phyloP scores from a whole-genome alignment of 2,329 filamentous ascomycete species.

The Calonectria montana region DNA sequence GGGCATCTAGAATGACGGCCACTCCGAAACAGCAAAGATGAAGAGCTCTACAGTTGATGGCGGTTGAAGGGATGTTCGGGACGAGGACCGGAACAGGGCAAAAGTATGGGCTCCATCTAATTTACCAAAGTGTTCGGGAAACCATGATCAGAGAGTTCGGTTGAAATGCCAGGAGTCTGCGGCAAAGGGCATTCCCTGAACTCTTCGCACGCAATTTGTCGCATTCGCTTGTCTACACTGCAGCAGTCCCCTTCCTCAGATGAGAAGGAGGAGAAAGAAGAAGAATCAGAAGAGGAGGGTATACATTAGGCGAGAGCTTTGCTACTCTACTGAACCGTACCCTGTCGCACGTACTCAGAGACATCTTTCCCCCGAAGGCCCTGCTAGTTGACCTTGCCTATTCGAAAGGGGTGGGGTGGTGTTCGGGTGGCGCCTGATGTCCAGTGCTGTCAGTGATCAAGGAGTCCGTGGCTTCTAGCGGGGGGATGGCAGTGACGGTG shows the following conservation, averaged over 20 bases:
- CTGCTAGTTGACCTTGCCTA: background rate
- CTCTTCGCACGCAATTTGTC: background rate
- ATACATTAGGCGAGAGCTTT: background rate
- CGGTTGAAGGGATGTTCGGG: background rate
- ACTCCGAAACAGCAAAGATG: constrained; percentile 1
- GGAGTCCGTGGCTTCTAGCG: background rate
- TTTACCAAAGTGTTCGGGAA: constrained; percentile 4
- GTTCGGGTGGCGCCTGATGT: constrained; percentile 18
- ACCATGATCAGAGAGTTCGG: background rate
- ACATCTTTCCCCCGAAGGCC: constrained; percentile 6
- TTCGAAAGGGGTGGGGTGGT: constrained; percentile 9
- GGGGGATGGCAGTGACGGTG: background rate
- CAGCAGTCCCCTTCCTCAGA: background rate
- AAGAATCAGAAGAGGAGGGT: background rate
- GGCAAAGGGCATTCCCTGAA: background rate
- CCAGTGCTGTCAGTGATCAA: constrained; percentile 21
- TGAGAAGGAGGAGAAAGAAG: background rate
- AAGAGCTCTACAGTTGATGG: background rate
- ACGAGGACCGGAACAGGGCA: background rate
- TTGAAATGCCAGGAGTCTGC: background rate
- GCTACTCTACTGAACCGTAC: background rate
- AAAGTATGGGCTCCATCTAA: constrained; percentile 3
- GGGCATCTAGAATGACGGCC: background rate
- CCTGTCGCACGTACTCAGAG: background rate
- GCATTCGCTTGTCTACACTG: background rate